These are phyloP conservation scores for Glycine latifolia DNA, from an alignment of 306 rosid genomes.

Conservation along the genomic window DNA sequence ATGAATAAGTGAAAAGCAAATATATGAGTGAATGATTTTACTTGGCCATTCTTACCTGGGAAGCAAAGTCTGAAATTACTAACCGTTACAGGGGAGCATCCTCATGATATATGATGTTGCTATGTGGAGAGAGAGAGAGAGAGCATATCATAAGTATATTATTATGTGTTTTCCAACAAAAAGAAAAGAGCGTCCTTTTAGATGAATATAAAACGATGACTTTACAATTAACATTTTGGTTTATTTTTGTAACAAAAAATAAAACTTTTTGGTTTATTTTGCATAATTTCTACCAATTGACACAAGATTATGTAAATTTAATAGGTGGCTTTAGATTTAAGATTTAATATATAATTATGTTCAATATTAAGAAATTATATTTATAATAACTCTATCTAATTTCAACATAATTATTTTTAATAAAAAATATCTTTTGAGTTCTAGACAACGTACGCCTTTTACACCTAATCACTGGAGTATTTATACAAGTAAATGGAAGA, in stretches of 20 bases:
- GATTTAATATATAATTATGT: no score
- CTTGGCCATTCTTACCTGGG: constrained; percentile 34
- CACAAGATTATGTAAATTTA: no score
- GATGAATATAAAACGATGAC: constrained; percentile 4
- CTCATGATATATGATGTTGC: constrained; percentile 6
- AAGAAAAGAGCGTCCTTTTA: neutral
- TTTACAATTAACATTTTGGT: neutral
- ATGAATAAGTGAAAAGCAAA: constrained; percentile 14
- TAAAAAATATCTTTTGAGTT: no score
- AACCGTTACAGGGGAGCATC: constrained; percentile 33
- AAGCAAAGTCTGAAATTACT: constrained; percentile 44
- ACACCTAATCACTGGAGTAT: no score
- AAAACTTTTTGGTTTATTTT: neutral
- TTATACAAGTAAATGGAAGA: no score
- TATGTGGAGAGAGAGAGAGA: constrained; percentile 2
- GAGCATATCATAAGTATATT: neutral
- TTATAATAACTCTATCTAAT: no score
- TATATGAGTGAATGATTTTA: constrained; percentile 28
- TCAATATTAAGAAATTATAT: no score
- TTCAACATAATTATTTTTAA: no score
- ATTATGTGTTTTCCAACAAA: constrained; percentile 15
- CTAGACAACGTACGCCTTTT: no score
- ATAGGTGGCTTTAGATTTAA: no score
- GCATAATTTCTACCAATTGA: neutral
- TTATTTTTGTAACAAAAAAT: no score